These are phyloP conservation scores for Amniculicola lignicola DNA, from an alignment of 495 filamentous ascomycete species.

Conservation along the genomic window DNA sequence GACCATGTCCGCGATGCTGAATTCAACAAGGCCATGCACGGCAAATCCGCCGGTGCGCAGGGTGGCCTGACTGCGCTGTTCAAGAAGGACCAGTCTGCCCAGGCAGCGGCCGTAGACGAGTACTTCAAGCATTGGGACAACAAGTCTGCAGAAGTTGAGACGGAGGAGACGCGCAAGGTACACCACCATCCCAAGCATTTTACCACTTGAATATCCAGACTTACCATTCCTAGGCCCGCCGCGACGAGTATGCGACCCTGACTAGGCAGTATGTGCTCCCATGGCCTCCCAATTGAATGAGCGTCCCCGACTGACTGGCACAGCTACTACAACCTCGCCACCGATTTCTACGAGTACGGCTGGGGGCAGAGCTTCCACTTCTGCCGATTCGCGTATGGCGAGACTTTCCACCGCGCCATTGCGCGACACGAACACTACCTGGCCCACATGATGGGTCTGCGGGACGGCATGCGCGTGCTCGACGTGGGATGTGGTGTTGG, in stretches of 20 bases:
- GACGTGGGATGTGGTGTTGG: constrained; percentile 98
- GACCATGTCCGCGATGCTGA: constrained; percentile 85
- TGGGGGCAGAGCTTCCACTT: constrained; percentile 97
- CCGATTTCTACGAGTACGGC: constrained; percentile 95
- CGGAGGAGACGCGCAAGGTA: constrained; percentile 73
- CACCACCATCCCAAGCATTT: constrained; percentile 15
- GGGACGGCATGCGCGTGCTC: constrained; percentile 81
- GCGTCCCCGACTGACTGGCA: background rate
- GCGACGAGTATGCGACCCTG: constrained; percentile 87
- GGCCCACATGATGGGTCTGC: constrained; percentile 82
- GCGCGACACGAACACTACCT: constrained; percentile 98
- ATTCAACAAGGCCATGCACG: constrained; percentile 91
- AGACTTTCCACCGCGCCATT: constrained; percentile 88
- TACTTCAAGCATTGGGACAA: constrained; percentile 99
- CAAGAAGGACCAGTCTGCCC: constrained; percentile 74
- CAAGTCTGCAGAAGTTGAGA: constrained; percentile 79
- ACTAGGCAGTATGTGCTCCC: constrained; percentile 75
- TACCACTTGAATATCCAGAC: background rate
- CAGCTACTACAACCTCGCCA: constrained; percentile 97
- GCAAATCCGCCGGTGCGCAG: constrained; percentile 66
- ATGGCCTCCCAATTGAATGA: constrained; percentile 21
- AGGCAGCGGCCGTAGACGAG: constrained; percentile 88
- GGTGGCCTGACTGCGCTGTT: constrained; percentile 82
- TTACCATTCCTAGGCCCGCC: constrained; percentile 58
- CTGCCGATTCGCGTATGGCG: constrained; percentile 88